These are phyloP conservation scores for Colletotrichum gloeosporioides DNA, from an alignment of 2,329 filamentous ascomycete genomes.

Conservation along the genomic window DNA sequence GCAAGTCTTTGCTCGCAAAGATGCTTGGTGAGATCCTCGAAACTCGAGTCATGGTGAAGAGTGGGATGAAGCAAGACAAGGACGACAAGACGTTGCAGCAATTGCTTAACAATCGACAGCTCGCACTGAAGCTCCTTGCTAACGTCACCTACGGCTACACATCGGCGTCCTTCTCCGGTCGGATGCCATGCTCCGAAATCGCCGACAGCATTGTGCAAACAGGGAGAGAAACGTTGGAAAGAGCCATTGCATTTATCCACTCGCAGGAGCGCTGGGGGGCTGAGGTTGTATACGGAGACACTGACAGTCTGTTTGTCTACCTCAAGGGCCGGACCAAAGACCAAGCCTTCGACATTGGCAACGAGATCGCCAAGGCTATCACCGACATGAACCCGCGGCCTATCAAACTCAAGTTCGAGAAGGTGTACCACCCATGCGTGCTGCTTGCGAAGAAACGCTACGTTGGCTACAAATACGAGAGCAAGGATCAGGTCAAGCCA, in stretches of 20 bases:
- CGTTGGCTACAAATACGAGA: conserved; percentile 96
- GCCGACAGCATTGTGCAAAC: conserved; percentile 98
- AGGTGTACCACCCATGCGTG: conserved; percentile 95
- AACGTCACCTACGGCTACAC: conserved; percentile 99
- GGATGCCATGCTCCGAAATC: conserved; percentile 98
- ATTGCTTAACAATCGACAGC: conserved; percentile 89
- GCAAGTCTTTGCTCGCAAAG: conserved; percentile 90
- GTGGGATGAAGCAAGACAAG: conserved; percentile 92
- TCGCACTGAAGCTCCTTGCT: conserved; percentile 94
- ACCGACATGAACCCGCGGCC: conserved; percentile 91
- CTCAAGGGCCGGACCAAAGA: conserved; percentile 86
- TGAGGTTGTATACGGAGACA: conserved; percentile 98
- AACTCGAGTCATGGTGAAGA: conserved; percentile 97
- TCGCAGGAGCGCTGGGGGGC: conserved; percentile 87
- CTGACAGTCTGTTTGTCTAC: conserved; percentile 91
- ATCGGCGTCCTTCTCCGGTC: conserved; percentile 92
- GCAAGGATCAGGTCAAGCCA: conserved; percentile 73
- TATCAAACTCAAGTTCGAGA: conserved; percentile 97
- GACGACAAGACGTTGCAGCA: conserved; percentile 86
- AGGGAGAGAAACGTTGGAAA: conserved; percentile 91
- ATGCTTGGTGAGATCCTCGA: conserved; percentile 97
- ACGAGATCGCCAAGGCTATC: conserved; percentile 87
- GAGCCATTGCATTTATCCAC: conserved; percentile 91
- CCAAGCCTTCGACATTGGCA: conserved; percentile 89
- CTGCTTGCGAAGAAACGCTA: conserved; percentile 97